Percentiles rank a stretch among this genome's conserved stretches.
phyloP scores from a whole-genome alignment of 306 rosid genomes.

The Lablab purpureus region DNA sequence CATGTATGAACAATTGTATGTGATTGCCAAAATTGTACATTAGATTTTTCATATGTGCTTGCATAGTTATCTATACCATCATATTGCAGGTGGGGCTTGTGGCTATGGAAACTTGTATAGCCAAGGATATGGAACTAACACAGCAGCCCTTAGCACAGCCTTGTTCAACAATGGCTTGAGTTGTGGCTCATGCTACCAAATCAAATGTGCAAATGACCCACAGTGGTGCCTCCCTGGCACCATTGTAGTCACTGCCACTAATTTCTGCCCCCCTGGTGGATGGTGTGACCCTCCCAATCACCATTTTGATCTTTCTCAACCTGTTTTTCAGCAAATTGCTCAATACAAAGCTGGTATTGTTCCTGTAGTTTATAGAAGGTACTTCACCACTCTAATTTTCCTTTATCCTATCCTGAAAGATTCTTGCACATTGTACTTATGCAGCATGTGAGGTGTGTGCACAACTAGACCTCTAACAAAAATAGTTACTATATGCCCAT shows the following conservation, averaged over 20 bases:
- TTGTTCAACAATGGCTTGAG: slow-evolving; percentile 77
- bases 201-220: slow-evolving; percentile 73
- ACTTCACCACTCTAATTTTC: neutral
- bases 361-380: slow-evolving; percentile 76
- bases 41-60: neutral
- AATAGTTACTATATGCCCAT: neutral
- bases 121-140: slow-evolving; percentile 79
- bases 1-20: neutral
- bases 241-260: slow-evolving; percentile 83
- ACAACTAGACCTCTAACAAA: neutral
- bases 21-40: neutral
- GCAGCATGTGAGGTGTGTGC: neutral
- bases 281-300: slow-evolving; percentile 88
- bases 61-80: neutral
- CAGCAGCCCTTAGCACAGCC: slow-evolving; percentile 85
- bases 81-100: slow-evolving; percentile 76
- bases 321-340: slow-evolving; percentile 77
- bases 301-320: slow-evolving; percentile 85
- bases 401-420: neutral
- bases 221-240: slow-evolving; percentile 73
- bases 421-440: neutral
- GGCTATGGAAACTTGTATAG: slow-evolving; percentile 87
- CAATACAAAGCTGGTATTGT: slow-evolving; percentile 76
- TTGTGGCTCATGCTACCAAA: slow-evolving; percentile 80
- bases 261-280: slow-evolving; percentile 88